Evolutionary conservation across 2,329 filamentous ascomycete species (phyloP).

Genomic region (Pseudogymnoascus sp.): DNA sequence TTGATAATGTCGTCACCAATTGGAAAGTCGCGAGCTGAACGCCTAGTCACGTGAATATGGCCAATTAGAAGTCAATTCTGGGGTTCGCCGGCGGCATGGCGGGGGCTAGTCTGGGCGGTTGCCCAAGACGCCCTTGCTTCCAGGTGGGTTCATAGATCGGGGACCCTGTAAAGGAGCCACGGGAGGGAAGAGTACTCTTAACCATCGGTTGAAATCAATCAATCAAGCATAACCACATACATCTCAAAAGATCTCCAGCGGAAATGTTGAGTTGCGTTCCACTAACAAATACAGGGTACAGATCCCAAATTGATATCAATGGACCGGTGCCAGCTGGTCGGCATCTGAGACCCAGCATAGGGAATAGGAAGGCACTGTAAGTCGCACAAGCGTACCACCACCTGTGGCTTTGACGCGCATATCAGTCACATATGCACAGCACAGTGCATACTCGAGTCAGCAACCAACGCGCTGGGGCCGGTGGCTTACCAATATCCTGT

Average conservation of each 20-base stretch:
- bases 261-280: neutral
- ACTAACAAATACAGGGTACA: neutral
- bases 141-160: neutral
- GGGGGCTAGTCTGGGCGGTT: neutral
- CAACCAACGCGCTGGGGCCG: neutral
- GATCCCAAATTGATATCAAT: neutral
- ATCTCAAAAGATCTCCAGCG: neutral
- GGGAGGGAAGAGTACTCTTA: neutral
- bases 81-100: neutral
- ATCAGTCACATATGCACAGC: conserved; percentile 3
- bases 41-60: neutral
- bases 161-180: neutral
- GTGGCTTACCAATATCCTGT: neutral
- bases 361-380: neutral
- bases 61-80: neutral
- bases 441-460: neutral
- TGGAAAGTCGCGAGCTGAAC: neutral
- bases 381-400: neutral
- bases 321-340: neutral
- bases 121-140: neutral
- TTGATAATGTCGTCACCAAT: conserved; percentile 3
- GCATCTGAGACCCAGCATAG: neutral
- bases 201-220: neutral
- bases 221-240: conserved; percentile 6
- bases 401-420: neutral